A percentile compares a stretch with the other conserved stretches of the same genome.
These are phyloP conservation scores for Boletus fagicola DNA, from an alignment of 768 basidiomycete species.

Conservation along the genomic window DNA sequence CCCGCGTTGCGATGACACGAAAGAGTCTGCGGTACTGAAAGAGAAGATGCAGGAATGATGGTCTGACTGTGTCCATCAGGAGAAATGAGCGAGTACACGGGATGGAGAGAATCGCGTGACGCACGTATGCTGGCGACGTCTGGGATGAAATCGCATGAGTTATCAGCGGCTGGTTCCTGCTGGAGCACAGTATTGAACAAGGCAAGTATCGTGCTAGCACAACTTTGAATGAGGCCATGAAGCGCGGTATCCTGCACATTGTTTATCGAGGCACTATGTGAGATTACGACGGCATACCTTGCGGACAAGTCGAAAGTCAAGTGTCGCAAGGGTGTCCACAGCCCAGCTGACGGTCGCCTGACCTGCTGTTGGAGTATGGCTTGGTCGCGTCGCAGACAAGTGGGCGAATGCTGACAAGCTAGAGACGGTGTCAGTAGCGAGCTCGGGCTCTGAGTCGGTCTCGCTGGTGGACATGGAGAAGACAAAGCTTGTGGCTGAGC, in stretches of 20 bases:
- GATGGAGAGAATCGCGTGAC: background rate
- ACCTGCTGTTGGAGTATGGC: background rate
- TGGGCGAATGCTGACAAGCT: conserved; percentile 21
- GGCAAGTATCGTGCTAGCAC: conserved; percentile 34
- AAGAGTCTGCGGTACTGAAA: conserved; percentile 54
- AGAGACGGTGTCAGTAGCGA: conserved; percentile 10
- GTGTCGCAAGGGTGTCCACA: conserved; percentile 21
- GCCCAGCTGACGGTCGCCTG: conserved; percentile 25
- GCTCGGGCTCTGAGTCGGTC: conserved; percentile 53
- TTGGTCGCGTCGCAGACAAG: conserved; percentile 11
- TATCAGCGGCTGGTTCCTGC: conserved; percentile 1
- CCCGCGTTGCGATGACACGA: conserved; percentile 41
- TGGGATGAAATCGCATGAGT: conserved; percentile 8
- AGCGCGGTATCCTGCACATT: conserved; percentile 32
- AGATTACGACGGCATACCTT: conserved; percentile 18
- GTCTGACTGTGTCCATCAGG: conserved; percentile 26
- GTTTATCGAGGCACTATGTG: background rate
- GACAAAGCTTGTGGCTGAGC: background rate
- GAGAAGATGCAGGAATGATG: conserved; percentile 37
- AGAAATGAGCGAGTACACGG: conserved; percentile 8
- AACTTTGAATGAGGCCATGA: conserved; percentile 34
- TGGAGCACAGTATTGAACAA: conserved; percentile 30
- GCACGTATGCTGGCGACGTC: conserved; percentile 22
- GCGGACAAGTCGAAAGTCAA: conserved; percentile 32
- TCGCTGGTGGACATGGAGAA: conserved; percentile 42